Evolutionary conservation across 192 early-diverging fungal species (phyloP).

Genomic region (Chytriomyces sp.): DNA sequence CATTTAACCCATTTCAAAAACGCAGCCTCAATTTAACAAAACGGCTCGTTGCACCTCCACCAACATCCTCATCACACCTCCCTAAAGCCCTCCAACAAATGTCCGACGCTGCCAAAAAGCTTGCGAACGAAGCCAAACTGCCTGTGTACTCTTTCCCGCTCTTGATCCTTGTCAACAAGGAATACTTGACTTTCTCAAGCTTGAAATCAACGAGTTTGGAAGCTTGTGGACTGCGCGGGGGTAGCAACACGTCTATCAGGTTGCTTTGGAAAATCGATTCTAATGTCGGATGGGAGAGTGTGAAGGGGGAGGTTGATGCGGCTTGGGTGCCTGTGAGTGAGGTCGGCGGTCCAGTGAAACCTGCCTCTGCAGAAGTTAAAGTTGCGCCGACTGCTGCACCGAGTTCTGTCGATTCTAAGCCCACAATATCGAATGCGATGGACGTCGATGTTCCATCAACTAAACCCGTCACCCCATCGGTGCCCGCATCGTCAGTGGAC

Average conservation of each 20-base stretch:
- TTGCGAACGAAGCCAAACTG: background rate
- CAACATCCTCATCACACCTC: slow-evolving; percentile 5
- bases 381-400: background rate
- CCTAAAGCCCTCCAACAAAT: slow-evolving; percentile 21
- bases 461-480: background rate
- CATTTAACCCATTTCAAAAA: background rate
- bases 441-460: too few relatives aligned
- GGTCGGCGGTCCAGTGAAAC: background rate
- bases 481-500: background rate
- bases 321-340: slow-evolving; percentile 7
- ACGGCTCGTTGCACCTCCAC: slow-evolving; percentile 25
- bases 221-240: slow-evolving; percentile 69
- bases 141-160: slow-evolving; percentile 65
- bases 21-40: slow-evolving; percentile 64
- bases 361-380: background rate
- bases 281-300: slow-evolving; percentile 54
- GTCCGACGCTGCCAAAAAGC: slow-evolving; percentile 16
- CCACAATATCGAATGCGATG: too few relatives aligned
- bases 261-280: slow-evolving; percentile 65
- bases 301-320: slow-evolving; percentile 54
- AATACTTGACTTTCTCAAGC: slow-evolving; percentile 61
- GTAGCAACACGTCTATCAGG: slow-evolving; percentile 68
- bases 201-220: slow-evolving; percentile 74
- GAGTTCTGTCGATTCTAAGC: background rate
- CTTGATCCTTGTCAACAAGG: slow-evolving; percentile 66